A percentile compares a stretch with the other conserved stretches of the same genome.
phyloP scores from a whole-genome alignment of 768 basidiomycete species.

The Mrakia blollopis region DNA sequence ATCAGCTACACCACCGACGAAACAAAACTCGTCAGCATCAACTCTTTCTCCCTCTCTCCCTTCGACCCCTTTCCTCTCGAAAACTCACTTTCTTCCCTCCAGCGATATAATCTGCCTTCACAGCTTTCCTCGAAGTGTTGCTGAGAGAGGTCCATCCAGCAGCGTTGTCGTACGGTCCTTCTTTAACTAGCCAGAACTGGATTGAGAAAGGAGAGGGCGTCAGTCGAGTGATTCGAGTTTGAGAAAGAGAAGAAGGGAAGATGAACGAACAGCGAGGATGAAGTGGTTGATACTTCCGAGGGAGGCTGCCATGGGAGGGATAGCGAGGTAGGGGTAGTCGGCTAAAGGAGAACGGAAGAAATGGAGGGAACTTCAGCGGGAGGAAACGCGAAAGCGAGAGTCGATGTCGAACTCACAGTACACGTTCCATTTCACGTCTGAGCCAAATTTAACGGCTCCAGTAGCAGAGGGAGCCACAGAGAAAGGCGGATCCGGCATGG shows the following conservation, averaged over 20 bases:
- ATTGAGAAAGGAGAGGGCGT: background rate
- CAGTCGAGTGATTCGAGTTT: background rate
- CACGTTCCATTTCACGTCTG: background rate
- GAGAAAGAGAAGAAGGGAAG: background rate
- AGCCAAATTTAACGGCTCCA: background rate
- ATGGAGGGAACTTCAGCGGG: too few relatives aligned
- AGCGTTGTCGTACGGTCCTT: conserved; percentile 17
- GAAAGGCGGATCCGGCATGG: background rate
- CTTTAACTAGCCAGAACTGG: conserved; percentile 11
- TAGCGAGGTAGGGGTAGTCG: conserved; percentile 11
- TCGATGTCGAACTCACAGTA: background rate
- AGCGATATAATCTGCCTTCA: conserved; percentile 13
- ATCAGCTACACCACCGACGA: background rate
- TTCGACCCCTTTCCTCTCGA: background rate
- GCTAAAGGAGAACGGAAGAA: background rate
- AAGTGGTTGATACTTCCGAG: conserved; percentile 20
- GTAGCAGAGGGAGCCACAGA: background rate
- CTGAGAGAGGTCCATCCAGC: conserved; percentile 10
- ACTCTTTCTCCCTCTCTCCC: background rate
- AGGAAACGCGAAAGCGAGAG: background rate
- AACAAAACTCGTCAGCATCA: background rate
- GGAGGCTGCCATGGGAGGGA: background rate
- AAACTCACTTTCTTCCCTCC: conserved; percentile 10
- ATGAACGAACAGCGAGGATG: conserved; percentile 17
- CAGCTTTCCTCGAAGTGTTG: background rate